Base-by-base conservation (phyloP, 805 yeast genomes). In the Ogataea trehaloabstinens region DNA sequence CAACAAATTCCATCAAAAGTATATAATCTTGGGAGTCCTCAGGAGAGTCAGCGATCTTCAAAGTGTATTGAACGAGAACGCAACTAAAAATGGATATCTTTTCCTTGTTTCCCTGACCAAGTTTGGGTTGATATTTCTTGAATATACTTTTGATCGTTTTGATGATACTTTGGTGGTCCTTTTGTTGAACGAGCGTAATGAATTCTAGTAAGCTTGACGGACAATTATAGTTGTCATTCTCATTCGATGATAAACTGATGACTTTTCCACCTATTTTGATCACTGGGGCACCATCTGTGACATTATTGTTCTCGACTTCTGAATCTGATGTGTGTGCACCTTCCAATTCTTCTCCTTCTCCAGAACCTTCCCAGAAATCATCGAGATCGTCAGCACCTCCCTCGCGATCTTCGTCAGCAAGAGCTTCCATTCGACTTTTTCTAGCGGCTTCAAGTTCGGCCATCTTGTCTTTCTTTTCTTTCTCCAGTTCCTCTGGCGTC, bases 71-170 rank as follows among this genome's bases (percentile, higher is more conserved):
- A 44, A 85, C 68, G 11, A 89, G 49, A 7, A 85, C 74, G 3
- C 74, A 70, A 1, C 85, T 73, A 53, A 90, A 83, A 3, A 49
- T 55, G 18, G 82, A 85, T 48, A 85, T 63, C 52, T 75, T 81
- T 43, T 80, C 85, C 55, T 86, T 88, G 60, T 91, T 89, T 3
- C 95, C 97, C 39, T 70, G 75, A 3, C 85, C 88, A 37, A 85
- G 68, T 45, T 82, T 78, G 11, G 97, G 95, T 46, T 85, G 87
- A 60, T 82, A 79, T 0, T 68, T 56, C 36, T 71, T 71, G 40
- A 85, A 63, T 29, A 89, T 73, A 40, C 73, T 71, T 35, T 74
- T 73, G 19, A 86, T 68, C 19, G 72, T 62, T 2, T 62, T 58
- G 15, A 74, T 60, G 13, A 77, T 76, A 22, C 76, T 73, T 12